Evolutionary conservation across 2,329 filamentous ascomycete genomes (phyloP).

Genomic region (Xylaria sp.): DNA sequence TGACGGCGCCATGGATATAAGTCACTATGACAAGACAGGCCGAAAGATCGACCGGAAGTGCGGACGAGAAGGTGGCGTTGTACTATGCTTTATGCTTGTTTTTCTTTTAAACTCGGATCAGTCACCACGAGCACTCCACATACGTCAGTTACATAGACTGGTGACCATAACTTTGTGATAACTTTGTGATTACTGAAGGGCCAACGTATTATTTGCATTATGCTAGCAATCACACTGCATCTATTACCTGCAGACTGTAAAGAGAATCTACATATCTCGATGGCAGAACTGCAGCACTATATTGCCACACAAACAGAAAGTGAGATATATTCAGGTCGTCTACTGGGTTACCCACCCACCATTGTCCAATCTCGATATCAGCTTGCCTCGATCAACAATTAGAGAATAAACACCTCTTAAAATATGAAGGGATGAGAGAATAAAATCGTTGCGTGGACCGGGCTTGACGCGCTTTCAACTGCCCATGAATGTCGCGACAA

Average conservation of each 20-base stretch:
- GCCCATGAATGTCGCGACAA: no score
- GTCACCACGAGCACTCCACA: not conserved
- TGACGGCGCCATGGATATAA: not conserved
- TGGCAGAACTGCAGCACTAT: not conserved
- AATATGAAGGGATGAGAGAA: no score
- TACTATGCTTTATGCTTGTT: not conserved
- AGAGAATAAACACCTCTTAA: not conserved
- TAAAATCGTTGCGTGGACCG: no score
- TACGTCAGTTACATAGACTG: not conserved
- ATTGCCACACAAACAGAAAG: not conserved
- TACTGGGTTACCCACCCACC: not conserved
- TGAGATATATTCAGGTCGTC: not conserved
- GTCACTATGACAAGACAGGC: not conserved
- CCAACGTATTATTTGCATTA: not conserved
- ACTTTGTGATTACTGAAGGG: not conserved
- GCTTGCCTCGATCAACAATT: not conserved
- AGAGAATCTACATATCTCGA: no score
- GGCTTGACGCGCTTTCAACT: no score
- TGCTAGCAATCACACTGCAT: not conserved
- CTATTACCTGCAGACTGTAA: not conserved
- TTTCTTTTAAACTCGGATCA: constrained; percentile 1
- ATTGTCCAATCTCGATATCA: not conserved
- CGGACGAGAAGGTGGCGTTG: not conserved
- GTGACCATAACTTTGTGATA: not conserved
- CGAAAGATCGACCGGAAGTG: constrained; percentile 1